Base-by-base conservation (phyloP, 2,329 filamentous ascomycete genomes). In the Thermoascus crustaceus region DNA sequence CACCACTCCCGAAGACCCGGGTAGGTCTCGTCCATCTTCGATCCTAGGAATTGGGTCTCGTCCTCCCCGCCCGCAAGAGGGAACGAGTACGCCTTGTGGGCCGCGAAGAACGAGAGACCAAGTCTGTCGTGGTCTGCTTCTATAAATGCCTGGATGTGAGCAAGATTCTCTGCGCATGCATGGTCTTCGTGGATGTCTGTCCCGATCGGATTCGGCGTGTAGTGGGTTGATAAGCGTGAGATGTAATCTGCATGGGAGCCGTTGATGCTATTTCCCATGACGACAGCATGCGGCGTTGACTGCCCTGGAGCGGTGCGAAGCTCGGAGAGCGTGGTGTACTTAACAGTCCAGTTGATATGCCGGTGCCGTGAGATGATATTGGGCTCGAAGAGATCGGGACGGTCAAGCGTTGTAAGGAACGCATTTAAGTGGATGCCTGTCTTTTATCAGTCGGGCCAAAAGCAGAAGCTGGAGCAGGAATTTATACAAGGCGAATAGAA, bases 181-280 rank as follows among this genome's bases (percentile, higher is more conserved):
- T 7, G 18, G 14, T 29, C 26, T 17, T 29, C 14, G 7, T 29
- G 26, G 7, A 18, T 13, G 13, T 17, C 18, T 29, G 26, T 29
- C 10, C 26, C 14, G 3, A 29, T 17, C 6, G 26, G 26, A 29
- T 18, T 9, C n/a, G 26, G 7, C 5, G 26, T 29, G 26, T 29
- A 29, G 26, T 29, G 26, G 7, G 26, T 16, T 7, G 26, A 29
- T 16, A 29, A 29, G 13, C 26, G 26, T 17, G 26, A 7, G 7
- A 29, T 29, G 7, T 29, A 29, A 10, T 29, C 26, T 18, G 26
- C 26, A 17, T 13, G 18, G 6, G 26, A 11, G n/a, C 26, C 26
- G 7, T 29, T 13, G 13, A 29, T 29, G 6, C 26, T 29, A 29
- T 29, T 29, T 16, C 26, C 26, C 26, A 29, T 29, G 5, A 29